These are phyloP conservation scores for Metschnikowia reukaufii DNA, from an alignment of 805 yeast species.

Conservation along the genomic window DNA sequence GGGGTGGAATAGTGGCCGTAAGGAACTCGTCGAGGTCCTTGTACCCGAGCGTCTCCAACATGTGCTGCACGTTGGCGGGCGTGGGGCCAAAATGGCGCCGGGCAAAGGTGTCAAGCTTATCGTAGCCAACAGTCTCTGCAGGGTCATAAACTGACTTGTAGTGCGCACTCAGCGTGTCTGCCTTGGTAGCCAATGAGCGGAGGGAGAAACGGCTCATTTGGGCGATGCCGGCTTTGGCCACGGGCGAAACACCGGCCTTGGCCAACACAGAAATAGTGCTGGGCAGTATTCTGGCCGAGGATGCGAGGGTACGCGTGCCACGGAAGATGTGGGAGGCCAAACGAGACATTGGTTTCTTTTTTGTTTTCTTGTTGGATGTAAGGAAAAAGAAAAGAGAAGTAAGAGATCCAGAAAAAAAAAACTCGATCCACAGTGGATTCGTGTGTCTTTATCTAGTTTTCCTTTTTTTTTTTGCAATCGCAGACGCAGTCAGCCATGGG, in stretches of 20 bases:
- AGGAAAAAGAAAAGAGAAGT: not conserved
- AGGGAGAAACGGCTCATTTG: too few relatives aligned
- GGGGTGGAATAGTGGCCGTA: conserved; percentile 70
- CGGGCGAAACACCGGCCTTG: too few relatives aligned
- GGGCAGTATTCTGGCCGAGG: not conserved
- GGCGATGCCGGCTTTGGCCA: not conserved
- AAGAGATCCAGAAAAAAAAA: not conserved
- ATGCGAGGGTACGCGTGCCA: not conserved
- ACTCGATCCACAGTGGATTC: not conserved
- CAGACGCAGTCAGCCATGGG: conserved; percentile 5
- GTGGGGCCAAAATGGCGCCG: conserved; percentile 90
- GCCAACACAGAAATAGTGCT: not conserved
- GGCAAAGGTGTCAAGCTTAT: conserved; percentile 73
- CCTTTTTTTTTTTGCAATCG: conserved; percentile 8
- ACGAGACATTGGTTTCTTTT: not conserved
- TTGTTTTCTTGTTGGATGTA: not conserved
- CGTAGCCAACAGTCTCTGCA: conserved; percentile 24
- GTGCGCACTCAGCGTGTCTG: conserved; percentile 56
- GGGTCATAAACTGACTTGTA: conserved; percentile 51
- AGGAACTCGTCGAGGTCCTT: conserved; percentile 70
- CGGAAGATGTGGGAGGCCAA: not conserved
- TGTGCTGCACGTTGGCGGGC: conserved; percentile 56
- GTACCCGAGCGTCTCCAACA: conserved; percentile 69
- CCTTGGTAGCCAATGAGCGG: conserved; percentile 25
- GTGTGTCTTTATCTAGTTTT: conserved; percentile 2